Base-by-base conservation (phyloP, 2,329 filamentous ascomycete species). In the Curvularia lunata region DNA sequence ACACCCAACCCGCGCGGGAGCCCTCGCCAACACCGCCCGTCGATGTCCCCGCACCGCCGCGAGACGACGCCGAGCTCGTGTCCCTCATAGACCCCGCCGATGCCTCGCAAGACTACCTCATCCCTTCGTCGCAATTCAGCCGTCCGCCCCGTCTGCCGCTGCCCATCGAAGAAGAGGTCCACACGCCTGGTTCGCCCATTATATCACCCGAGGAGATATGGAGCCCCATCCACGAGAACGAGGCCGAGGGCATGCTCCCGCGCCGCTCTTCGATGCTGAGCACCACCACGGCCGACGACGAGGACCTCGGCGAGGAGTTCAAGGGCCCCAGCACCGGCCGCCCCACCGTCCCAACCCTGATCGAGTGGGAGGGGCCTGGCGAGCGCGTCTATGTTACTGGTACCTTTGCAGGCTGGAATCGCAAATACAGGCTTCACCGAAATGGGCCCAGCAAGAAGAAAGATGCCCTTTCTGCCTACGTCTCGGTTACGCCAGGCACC, bases 371-470 rank as follows among this genome's bases (percentile, higher is more conserved):
- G 64, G 85, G 86, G 8, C 87, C 87, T 51, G 93, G 91, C 57
- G 91, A 96, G 56, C 96, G 93, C 78, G 87, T 98, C 63, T 99
- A 97, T 76, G 92, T 99, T 45, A 99, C 95, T 0, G 94, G 94
- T 64, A 98, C 95, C 19, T 97, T 98, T 74, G 96, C 96, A 69
- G 91, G 94, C 27, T 99, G 95, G 95, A 92, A 96, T 78, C 89
- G 90, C 75, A 98, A 98, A 79, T 96, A 93, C 75, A 87, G 90
- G 67, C 82, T 99, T 72, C 87, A 92, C 77, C 88, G 86, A 77
- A 89, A 91, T 66, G 77, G 77, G 18, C 76, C 76, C 34, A 79
- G 77, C 69, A 72, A 73, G 57, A 76, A 79, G 60, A 72, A 74
- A 52, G 86, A 88, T 51, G 85, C 88, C 61, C 89, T 93, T 75